Evolutionary conservation across 257 asterid genomes (phyloP), one percentile per base, ranked within the genome.

Genomic region (Datura wrightii): DNA sequence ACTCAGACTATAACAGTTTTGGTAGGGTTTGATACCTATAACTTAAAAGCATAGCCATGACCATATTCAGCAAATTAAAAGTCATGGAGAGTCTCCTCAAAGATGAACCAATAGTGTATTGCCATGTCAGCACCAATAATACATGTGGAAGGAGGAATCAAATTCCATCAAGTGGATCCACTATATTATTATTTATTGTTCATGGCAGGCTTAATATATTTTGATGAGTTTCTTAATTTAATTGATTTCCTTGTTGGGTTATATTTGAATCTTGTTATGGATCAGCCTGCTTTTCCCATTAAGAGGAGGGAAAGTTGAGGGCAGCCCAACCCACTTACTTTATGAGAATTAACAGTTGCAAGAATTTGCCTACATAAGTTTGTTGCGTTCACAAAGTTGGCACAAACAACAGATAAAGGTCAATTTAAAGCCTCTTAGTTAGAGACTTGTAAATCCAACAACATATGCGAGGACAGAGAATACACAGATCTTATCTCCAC

Each of bases 301-400:
- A 18, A 52, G 5, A 50, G 81, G 31, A 24, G 31, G 31, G 31
- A 50, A 31, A 52, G 63, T 78, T 78, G 82, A 14, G 48, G 8
- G 34, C 62, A 78, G 82, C 82, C 82, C 82, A 78, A 78, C 63
- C 82, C 82, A 78, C 82, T 76, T 74, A 5, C 13, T 74, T 8
- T 5, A 74, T 48, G 80, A 50, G 36, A 52, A 46, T 46, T 31
- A n/a, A 1, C 42, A 72, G 44, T 24, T 24, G 31, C 13, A 74
- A 48, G 19, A 74, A 74, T 48, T 46, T 74, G 37, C 80, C 80
- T 19, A 74, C 80, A 48, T 74, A 11, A 11, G 11, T 11, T 72
- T 72, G 59, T 72, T 19, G 3, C 2, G 6, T 48, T 74, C 19
- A 46, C n/a, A 34, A 18, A 46, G 59, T 19, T 19, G 11, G 10